phyloP scores from a whole-genome alignment of 164 flowering plant genomes.

The Dillenia suffruticosa region DNA sequence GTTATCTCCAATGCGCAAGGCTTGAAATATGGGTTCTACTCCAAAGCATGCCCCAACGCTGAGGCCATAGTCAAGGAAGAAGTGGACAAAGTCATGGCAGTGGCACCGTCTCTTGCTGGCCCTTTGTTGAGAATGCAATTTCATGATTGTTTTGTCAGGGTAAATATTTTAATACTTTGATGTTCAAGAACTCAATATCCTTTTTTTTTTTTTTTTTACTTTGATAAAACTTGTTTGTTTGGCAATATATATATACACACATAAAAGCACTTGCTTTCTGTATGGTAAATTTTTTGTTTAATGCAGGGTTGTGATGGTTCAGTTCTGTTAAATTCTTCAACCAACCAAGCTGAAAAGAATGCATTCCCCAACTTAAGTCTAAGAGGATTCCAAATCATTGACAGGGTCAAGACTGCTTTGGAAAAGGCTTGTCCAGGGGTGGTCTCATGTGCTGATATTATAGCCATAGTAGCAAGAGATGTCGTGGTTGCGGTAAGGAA shows the following conservation, averaged over 20 bases:
- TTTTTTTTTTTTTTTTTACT: too few species aligned
- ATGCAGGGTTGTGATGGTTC: constrained; percentile 74
- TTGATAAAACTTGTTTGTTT: too few species aligned
- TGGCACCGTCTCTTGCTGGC: constrained; percentile 16
- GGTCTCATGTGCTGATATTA: constrained; percentile 54
- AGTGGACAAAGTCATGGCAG: not conserved
- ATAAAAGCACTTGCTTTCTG: too few species aligned
- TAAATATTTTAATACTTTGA: not conserved
- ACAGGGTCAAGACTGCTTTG: constrained; percentile 36
- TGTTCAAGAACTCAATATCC: too few species aligned
- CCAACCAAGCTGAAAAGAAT: constrained; percentile 40
- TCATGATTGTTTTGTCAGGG: constrained; percentile 28
- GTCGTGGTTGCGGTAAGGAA: constrained; percentile 29
- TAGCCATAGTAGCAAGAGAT: constrained; percentile 57
- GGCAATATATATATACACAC: too few species aligned
- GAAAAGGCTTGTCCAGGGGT: constrained; percentile 52
- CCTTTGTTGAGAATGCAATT: constrained; percentile 25
- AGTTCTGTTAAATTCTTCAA: constrained; percentile 43
- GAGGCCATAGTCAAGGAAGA: constrained; percentile 12
- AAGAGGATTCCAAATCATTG: constrained; percentile 49
- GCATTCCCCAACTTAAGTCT: constrained; percentile 36
- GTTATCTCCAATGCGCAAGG: not conserved
- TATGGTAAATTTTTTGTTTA: not conserved
- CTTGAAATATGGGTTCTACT: constrained; percentile 17
- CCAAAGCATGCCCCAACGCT: constrained; percentile 14